Evolutionary conservation across 495 filamentous ascomycete genomes (phyloP).

Genomic region (Bryoglossum gracile): DNA sequence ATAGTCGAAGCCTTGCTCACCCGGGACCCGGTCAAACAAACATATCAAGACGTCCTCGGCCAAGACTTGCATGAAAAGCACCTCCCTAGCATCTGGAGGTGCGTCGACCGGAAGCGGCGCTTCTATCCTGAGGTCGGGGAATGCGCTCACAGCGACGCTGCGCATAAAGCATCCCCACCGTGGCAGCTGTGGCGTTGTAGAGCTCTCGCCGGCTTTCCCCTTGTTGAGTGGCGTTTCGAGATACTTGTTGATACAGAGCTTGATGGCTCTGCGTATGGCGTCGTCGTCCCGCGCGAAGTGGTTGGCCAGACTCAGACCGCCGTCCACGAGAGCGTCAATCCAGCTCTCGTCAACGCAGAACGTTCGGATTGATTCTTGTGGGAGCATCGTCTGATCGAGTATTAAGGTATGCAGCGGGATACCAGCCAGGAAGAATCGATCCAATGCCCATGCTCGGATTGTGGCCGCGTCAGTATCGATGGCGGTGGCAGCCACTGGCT

Average conservation of each 20-base stretch:
- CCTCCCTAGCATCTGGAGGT: neutral
- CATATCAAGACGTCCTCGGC: slow-evolving; percentile 2
- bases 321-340: slow-evolving; percentile 40
- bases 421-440: slow-evolving; percentile 30
- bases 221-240: slow-evolving; percentile 8
- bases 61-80: neutral
- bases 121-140: slow-evolving; percentile 5
- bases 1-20: neutral
- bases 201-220: neutral
- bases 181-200: neutral
- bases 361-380: slow-evolving; percentile 36
- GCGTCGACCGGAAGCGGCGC: neutral
- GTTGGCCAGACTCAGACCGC: slow-evolving; percentile 38
- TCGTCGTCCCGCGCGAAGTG: slow-evolving; percentile 28
- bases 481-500: too few relatives aligned
- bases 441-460: slow-evolving; percentile 32
- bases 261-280: slow-evolving; percentile 27
- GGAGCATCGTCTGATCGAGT: slow-evolving; percentile 32
- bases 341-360: slow-evolving; percentile 41
- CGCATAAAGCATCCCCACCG: slow-evolving; percentile 1
- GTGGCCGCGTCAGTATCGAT: slow-evolving; percentile 12
- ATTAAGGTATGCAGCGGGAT: slow-evolving; percentile 34
- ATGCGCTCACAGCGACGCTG: neutral
- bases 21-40: neutral
- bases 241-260: slow-evolving; percentile 28